These are phyloP conservation scores for Leptographium radiaticola DNA, from an alignment of 2,329 filamentous ascomycete species.

Conservation along the genomic window DNA sequence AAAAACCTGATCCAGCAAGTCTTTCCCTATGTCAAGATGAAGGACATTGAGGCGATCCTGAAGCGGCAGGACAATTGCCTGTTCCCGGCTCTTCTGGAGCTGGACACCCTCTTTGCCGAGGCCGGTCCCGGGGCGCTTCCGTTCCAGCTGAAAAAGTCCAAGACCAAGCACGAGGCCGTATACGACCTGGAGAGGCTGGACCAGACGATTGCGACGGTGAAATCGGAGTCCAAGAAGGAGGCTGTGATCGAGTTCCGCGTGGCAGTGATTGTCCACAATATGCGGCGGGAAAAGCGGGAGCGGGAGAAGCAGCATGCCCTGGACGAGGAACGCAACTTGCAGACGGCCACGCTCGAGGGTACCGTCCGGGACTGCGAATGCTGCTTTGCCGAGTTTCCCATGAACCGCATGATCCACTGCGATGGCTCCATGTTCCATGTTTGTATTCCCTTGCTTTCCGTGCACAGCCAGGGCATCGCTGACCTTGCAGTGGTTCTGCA, in stretches of 20 bases:
- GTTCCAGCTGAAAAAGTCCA: slow-evolving; percentile 18
- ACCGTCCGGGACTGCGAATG: slow-evolving; percentile 56
- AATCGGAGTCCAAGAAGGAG: slow-evolving; percentile 13
- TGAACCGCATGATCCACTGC: slow-evolving; percentile 59
- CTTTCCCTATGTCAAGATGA: slow-evolving; percentile 19
- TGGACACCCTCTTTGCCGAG: slow-evolving; percentile 16
- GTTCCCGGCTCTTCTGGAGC: slow-evolving; percentile 21
- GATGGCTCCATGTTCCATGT: slow-evolving; percentile 40
- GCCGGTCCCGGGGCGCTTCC: slow-evolving; percentile 9
- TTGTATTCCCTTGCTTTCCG: slow-evolving; percentile 7
- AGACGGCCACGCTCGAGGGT: slow-evolving; percentile 30
- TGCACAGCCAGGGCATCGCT: no score
- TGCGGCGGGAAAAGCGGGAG: slow-evolving; percentile 13
- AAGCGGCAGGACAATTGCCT: slow-evolving; percentile 16
- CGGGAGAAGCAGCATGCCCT: slow-evolving; percentile 16
- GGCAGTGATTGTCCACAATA: slow-evolving; percentile 19
- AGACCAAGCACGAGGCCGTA: slow-evolving; percentile 8
- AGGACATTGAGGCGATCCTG: slow-evolving; percentile 15
- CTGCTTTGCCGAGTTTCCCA: slow-evolving; percentile 54
- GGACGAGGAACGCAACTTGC: slow-evolving; percentile 27
- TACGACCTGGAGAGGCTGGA: slow-evolving; percentile 12
- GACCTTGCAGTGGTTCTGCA: slow-evolving; percentile 47
- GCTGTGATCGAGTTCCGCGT: slow-evolving; percentile 26
- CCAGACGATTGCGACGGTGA: slow-evolving; percentile 7
- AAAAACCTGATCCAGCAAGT: slow-evolving; percentile 20